Evolutionary conservation across 1,284 basidiomycete species (phyloP), one percentile per base, ranked within the genome.

Genomic region (Ustilago bromivora): DNA sequence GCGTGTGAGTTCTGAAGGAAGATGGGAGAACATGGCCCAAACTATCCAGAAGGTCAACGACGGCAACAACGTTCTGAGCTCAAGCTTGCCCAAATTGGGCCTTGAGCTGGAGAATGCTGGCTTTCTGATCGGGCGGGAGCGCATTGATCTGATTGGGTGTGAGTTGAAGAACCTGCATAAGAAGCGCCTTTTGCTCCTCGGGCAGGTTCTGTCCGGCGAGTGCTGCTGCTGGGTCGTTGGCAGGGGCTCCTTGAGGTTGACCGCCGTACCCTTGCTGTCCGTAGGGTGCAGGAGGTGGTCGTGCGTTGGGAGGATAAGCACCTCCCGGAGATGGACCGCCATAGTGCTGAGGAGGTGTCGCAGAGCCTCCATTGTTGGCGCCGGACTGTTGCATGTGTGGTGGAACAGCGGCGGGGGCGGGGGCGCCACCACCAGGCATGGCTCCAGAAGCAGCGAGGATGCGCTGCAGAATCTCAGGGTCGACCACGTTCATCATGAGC

Each of bases 401-500:
- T 23, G 74, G 69, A 1, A 72, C 66, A 13, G 68, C 61, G 23
- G 47, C 63, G 11, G 34, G 61, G 17, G 36, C 32, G 9, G 66
- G 40, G 3, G 71, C 51, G 2, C 59, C 47, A 23, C 57, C 71
- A 17, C 62, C 66, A 9, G 66, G 70, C 0, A 70, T 43, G n/a
- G 75, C 66, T 15, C 75, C 75, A 3, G 75, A 77, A 8, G 76
- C 71, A 7, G 67, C 76, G 4, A 75, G 43, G 83, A 89, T 82
- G 80, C 91, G 90, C 83, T 92, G 89, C 2, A 98, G 89, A 58
- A 98, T 91, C 2, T 91, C 90, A 1, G 93, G 91, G 79, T 98
- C 96, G 55, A 99, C 94, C 31, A 99, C 94, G 84, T 96, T 94
- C 89, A 97, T 94, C 68, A 98, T 89, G 6, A 99, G 88, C 83